A percentile compares a stretch with the other conserved stretches of the same genome.
Conservation (phyloP, 352 stramenopile genomes). For the Pythium coloratum region DNA sequence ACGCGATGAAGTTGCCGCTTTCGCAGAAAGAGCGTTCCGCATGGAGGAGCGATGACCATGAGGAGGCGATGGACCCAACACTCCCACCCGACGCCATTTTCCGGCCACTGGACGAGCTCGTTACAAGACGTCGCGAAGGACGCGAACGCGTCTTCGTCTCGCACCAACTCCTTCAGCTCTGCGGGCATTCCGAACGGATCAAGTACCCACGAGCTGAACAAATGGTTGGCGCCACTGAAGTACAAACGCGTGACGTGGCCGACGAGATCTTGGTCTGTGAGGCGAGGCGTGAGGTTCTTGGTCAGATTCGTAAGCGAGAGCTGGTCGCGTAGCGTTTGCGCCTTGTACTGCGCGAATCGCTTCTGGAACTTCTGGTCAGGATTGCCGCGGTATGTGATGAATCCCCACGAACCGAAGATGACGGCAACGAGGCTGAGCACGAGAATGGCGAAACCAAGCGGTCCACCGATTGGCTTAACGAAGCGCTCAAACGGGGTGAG, state of each 20-base stretch:
- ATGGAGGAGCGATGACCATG: constrained; percentile 46
- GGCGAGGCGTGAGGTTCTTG: constrained; percentile 61
- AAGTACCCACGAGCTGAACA: constrained; percentile 64
- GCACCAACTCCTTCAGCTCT: constrained; percentile 63
- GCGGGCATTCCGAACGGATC: constrained; percentile 58
- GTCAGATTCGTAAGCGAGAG: constrained; percentile 72
- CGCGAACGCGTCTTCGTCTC: constrained; percentile 69
- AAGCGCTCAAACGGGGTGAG: constrained; percentile 84
- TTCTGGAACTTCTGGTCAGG: constrained; percentile 39
- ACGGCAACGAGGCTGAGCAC: constrained; percentile 50
- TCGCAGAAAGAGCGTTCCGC: constrained; percentile 65
- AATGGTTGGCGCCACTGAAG: constrained; percentile 69
- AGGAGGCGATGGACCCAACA: constrained; percentile 62
- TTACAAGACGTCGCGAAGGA: constrained; percentile 77
- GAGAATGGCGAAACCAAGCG: constrained; percentile 71
- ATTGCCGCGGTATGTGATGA: constrained; percentile 60
- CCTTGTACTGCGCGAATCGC: constrained; percentile 74
- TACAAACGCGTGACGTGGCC: constrained; percentile 75
- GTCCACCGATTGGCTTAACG: constrained; percentile 76
- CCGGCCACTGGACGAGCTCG: constrained; percentile 59
- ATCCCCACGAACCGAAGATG: constrained; percentile 69
- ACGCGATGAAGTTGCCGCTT: constrained; percentile 63
- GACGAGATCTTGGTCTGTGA: constrained; percentile 78
- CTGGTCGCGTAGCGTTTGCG: constrained; percentile 69
- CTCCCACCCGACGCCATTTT: constrained; percentile 47